Percentiles rank a stretch among this genome's conserved stretches.
These are phyloP conservation scores for Sambucus nigra DNA, from an alignment of 129 eudicot species.

Conservation along the genomic window DNA sequence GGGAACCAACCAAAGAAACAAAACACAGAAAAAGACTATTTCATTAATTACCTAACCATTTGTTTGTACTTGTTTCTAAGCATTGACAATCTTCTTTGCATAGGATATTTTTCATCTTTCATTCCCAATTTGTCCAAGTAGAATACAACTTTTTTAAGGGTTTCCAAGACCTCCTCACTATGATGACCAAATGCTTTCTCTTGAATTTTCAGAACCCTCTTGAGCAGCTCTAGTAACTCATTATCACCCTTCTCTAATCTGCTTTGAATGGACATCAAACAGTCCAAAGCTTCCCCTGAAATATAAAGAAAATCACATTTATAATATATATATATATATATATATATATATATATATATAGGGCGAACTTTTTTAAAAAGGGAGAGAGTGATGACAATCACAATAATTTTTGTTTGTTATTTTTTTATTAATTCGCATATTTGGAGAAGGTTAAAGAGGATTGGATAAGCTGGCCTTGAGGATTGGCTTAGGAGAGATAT, in stretches of 20 bases:
- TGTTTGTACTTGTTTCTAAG: conserved; percentile 49
- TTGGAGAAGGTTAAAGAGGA: too few species aligned
- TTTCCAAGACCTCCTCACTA: conserved; percentile 59
- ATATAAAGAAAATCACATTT: not conserved
- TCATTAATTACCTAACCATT: too few species aligned
- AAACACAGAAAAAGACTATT: conserved; percentile 30
- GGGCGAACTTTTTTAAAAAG: too few species aligned
- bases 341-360: too few species aligned
- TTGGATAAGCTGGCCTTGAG: too few species aligned
- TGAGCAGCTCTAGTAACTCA: conserved; percentile 47
- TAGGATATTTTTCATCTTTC: too few species aligned
- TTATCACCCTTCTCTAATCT: conserved; percentile 51
- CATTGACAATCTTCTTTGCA: conserved; percentile 56
- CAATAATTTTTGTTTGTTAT: too few species aligned
- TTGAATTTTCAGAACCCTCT: conserved; percentile 68
- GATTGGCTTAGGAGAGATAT: too few species aligned
- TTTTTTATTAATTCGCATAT: too few species aligned
- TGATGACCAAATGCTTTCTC: conserved; percentile 72
- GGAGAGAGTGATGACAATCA: too few species aligned
- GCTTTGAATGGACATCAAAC: conserved; percentile 68
- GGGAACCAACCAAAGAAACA: too few species aligned
- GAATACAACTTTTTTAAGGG: conserved; percentile 61
- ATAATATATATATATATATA: not conserved
- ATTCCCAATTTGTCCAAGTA: conserved; percentile 68
- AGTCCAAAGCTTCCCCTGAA: conserved; percentile 94